Base-by-base conservation (phyloP, 805 yeast species). In the Ogataea philodendri region DNA sequence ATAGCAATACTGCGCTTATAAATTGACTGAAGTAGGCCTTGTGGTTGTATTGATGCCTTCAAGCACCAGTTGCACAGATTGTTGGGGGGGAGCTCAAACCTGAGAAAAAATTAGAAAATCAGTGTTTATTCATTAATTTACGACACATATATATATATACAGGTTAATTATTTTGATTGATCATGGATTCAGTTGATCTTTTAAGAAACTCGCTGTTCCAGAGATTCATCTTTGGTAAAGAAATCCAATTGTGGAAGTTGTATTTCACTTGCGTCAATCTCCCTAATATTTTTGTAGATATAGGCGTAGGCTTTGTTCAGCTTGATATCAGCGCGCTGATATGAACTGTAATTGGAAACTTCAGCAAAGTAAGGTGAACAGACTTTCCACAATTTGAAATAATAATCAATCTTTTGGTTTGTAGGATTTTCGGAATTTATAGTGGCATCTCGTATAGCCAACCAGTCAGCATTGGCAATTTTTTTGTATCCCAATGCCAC, bases 381-480 rank as follows among this genome's bases (percentile, higher is more conserved):
- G 22, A 65, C 47, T 44, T 72, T 70, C 44, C 77, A 73, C 35
- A 80, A 59, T 26, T 72, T 65, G 55, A 74, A 68, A 51, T 78
- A 80, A 17, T 78, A 59, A 20, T 67, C 63, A 41, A 69, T 66
- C 54, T 83, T 70, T 17, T 66, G 69, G 5, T 65, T 39, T 3
- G 47, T 39, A 30, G 55, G 60, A 9, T 54, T 51, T 1, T 45
- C 38, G 3, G 78, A 66, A 33, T 63, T 60, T 26, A 76, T 66
- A 5, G 93, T 83, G n/a, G 90, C 84, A 57, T 81, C 88, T 63
- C 89, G 74, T 37, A 84, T 62, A 3, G 90, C 84, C 30, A 85
- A 81, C 90, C 90, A 84, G 62, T 84, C 90, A 9, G 93, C 90
- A 55, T 77, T 77, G 7, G 87, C 84, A 43, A 84, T 78, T 52